phyloP scores from a whole-genome alignment of 192 early-diverging fungal species.

The Pilaira anomala region DNA sequence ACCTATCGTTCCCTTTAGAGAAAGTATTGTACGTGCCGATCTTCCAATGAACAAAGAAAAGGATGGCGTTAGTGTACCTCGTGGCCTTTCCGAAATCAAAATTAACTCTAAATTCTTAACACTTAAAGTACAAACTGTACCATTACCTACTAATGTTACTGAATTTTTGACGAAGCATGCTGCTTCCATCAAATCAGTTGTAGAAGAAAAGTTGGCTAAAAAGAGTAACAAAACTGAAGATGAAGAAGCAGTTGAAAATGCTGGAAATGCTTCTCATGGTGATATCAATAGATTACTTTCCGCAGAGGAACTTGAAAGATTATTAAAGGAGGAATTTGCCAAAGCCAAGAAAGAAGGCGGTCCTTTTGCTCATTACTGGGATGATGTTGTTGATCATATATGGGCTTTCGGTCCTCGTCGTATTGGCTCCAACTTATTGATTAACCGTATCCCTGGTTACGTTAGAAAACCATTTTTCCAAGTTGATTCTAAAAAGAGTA shows the following conservation, averaged over 20 bases:
- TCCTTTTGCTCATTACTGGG: conserved; percentile 37
- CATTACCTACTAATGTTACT: conserved; percentile 63
- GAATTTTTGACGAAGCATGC: conserved; percentile 53
- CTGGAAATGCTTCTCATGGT: neutral
- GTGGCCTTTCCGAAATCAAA: conserved; percentile 58
- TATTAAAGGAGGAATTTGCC: conserved; percentile 43
- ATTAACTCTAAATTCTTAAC: conserved; percentile 60
- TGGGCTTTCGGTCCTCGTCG: conserved; percentile 84
- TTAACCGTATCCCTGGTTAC: conserved; percentile 63
- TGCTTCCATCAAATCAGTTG: conserved; percentile 50
- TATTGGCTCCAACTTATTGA: conserved; percentile 74
- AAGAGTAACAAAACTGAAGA: conserved; percentile 29
- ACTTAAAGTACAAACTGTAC: conserved; percentile 64
- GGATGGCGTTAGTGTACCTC: conserved; percentile 45
- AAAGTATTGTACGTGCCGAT: conserved; percentile 69
- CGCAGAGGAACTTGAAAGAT: conserved; percentile 36
- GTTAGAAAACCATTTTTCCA: conserved; percentile 39
- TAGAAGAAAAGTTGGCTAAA: conserved; percentile 43
- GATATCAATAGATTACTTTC: conserved; percentile 13
- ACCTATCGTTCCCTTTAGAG: conserved; percentile 96
- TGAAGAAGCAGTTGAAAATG: conserved; percentile 7
- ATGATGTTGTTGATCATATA: conserved; percentile 55
- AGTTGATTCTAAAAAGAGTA: neutral
- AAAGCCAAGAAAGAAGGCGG: conserved; percentile 45
- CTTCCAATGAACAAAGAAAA: conserved; percentile 42